Evolutionary conservation across 1,284 basidiomycete species (phyloP).

Genomic region (Ustilago nuda): DNA sequence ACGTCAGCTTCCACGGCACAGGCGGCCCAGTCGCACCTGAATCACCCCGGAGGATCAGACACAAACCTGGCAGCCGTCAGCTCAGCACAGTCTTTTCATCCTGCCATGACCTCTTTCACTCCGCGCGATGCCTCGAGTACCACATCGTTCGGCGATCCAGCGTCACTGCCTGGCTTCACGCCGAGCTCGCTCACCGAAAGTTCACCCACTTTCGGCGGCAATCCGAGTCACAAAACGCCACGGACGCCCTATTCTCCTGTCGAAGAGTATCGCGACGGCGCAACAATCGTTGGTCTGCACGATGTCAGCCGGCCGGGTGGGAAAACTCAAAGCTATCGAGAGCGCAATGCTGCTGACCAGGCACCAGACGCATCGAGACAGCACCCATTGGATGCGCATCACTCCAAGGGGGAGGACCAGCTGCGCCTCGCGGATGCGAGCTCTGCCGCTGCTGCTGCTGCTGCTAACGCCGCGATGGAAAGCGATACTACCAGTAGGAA

Average conservation of each 20-base stretch:
- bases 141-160: slow-evolving; percentile 51
- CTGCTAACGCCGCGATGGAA: slow-evolving; percentile 37
- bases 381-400: slow-evolving; percentile 1
- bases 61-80: not conserved
- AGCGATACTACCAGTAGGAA: slow-evolving; percentile 23
- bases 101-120: slow-evolving; percentile 27
- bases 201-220: slow-evolving; percentile 60
- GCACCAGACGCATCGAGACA: slow-evolving; percentile 5
- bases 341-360: slow-evolving; percentile 10
- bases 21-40: not conserved
- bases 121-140: slow-evolving; percentile 35
- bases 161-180: slow-evolving; percentile 62
- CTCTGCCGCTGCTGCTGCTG: slow-evolving; percentile 29
- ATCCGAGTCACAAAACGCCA: slow-evolving; percentile 54
- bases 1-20: not conserved
- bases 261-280: slow-evolving; percentile 51
- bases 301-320: slow-evolving; percentile 8
- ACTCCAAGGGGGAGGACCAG: slow-evolving; percentile 15
- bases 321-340: slow-evolving; percentile 12
- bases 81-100: slow-evolving; percentile 20
- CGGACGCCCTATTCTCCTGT: slow-evolving; percentile 59
- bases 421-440: slow-evolving; percentile 35
- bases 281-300: slow-evolving; percentile 40
- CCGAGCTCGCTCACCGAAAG: slow-evolving; percentile 60
- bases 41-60: slow-evolving; percentile 6